phyloP scores from a whole-genome alignment of 2,329 filamentous ascomycete species.

The Rhynchosporium graminicola region DNA sequence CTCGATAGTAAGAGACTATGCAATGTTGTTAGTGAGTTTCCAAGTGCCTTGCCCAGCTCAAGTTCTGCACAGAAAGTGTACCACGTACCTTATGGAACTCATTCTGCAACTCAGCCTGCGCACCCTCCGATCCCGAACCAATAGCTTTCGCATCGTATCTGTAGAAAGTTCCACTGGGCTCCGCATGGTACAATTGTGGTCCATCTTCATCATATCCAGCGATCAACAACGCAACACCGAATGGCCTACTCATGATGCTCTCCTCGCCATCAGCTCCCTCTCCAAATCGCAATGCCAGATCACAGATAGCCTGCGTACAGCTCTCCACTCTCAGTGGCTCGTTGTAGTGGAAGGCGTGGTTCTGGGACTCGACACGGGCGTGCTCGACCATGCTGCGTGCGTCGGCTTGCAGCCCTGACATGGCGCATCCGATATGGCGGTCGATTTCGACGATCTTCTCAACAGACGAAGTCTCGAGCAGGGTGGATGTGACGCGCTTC shows the following conservation, averaged over 20 bases:
- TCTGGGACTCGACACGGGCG: slow-evolving; percentile 95
- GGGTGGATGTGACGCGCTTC: slow-evolving; percentile 96
- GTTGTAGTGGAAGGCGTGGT: slow-evolving; percentile 97
- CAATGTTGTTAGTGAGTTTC: slow-evolving; percentile 27
- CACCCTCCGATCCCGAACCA: slow-evolving; percentile 93
- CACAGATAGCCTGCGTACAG: slow-evolving; percentile 98
- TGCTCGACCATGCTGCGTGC: slow-evolving; percentile 98
- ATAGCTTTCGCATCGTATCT: slow-evolving; percentile 99
- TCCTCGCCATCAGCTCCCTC: slow-evolving; percentile 97
- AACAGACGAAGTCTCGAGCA: slow-evolving; percentile 95
- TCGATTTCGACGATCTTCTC: slow-evolving; percentile 99
- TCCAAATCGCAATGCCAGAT: slow-evolving; percentile 92
- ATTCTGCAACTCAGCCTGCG: slow-evolving; percentile 96
- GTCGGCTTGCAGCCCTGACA: slow-evolving; percentile 96
- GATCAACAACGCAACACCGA: slow-evolving; percentile 94
- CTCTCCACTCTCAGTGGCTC: slow-evolving; percentile 94
- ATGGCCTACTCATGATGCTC: slow-evolving; percentile 97
- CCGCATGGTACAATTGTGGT: slow-evolving; percentile 94
- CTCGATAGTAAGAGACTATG: slow-evolving; percentile 78
- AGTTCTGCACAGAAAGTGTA: background rate
- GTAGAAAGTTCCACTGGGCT: slow-evolving; percentile 98
- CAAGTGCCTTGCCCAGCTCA: too few species aligned
- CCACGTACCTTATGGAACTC: slow-evolving; percentile 83
- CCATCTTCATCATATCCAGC: slow-evolving; percentile 97
- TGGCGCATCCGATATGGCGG: slow-evolving; percentile 97